These are phyloP conservation scores for Nicotiana obtusifolia DNA, from an alignment of 257 asterid species.

Conservation along the genomic window DNA sequence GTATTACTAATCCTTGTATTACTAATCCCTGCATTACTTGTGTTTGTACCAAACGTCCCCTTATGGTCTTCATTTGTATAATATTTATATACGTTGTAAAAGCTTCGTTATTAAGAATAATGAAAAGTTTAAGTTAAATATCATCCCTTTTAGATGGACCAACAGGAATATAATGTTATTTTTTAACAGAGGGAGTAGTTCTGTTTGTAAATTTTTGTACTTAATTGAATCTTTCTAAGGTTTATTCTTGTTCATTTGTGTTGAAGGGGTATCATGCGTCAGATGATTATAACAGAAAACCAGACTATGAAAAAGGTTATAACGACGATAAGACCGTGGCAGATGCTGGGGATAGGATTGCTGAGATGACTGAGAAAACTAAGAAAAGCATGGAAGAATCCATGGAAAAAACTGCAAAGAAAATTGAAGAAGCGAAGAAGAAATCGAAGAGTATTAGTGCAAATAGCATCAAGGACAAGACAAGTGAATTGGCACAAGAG, in stretches of 20 bases:
- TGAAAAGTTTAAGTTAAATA: no score
- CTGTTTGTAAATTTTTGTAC: no score
- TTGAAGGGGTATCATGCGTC: constrained; percentile 37
- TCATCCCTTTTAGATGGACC: no score
- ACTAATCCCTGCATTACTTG: no score
- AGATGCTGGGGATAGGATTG: background rate
- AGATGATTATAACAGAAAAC: constrained; percentile 27
- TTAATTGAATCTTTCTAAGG: no score
- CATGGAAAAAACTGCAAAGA: constrained; percentile 20
- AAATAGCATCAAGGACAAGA: constrained; percentile 21
- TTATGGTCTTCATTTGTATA: no score
- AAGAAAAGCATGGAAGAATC: constrained; percentile 14
- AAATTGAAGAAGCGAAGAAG: constrained; percentile 33
- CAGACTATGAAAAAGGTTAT: constrained; percentile 14
- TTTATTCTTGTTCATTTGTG: background rate
- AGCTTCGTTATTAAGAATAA: no score
- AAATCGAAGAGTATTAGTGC: constrained; percentile 18
- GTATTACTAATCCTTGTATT: no score
- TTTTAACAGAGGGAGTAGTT: no score
- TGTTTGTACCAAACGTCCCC: no score
- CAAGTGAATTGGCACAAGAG: constrained; percentile 22
- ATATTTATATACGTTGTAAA: no score
- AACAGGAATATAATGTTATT: no score
- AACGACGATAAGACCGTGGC: background rate
- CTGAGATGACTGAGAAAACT: constrained; percentile 5